Conservation (phyloP, 495 filamentous ascomycete species). For the Polyplosphaeria fusca region DNA sequence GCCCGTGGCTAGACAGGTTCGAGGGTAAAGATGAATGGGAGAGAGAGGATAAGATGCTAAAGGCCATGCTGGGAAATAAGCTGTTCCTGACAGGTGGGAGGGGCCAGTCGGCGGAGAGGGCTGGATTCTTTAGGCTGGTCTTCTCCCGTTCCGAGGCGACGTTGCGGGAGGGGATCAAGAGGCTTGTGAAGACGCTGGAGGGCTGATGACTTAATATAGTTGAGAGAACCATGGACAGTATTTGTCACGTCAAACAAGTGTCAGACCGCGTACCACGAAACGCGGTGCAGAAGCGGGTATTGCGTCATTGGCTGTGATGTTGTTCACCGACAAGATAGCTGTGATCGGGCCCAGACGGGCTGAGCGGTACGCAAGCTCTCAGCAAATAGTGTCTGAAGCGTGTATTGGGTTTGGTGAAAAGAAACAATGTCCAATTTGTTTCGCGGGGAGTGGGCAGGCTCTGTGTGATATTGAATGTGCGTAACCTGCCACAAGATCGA, state of each 20-base stretch:
- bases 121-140: slow-evolving; percentile 54
- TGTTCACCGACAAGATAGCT: too few relatives aligned
- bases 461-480: slow-evolving; percentile 22
- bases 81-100: slow-evolving; percentile 48
- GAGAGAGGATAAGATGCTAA: slow-evolving; percentile 41
- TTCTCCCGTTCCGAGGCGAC: slow-evolving; percentile 38
- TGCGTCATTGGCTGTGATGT: too few relatives aligned
- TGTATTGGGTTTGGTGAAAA: too few relatives aligned
- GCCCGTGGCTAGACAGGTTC: slow-evolving; percentile 25
- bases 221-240: too few relatives aligned
- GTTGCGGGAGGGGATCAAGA: neutral
- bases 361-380: too few relatives aligned
- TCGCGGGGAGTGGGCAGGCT: neutral
- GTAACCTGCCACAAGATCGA: slow-evolving; percentile 23
- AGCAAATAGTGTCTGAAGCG: too few relatives aligned
- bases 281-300: too few relatives aligned
- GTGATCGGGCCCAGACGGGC: too few relatives aligned
- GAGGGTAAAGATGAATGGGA: slow-evolving; percentile 20
- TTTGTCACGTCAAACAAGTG: too few relatives aligned
- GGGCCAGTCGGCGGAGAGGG: slow-evolving; percentile 45
- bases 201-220: too few relatives aligned
- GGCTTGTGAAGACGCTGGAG: slow-evolving; percentile 1
- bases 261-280: too few relatives aligned
- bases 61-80: slow-evolving; percentile 42
- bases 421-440: too few relatives aligned